Percentiles rank a stretch among this genome's conserved stretches.
Evolutionary conservation across 352 stramenopile genomes (phyloP).

Genomic region (Sclerospora graminicola): DNA sequence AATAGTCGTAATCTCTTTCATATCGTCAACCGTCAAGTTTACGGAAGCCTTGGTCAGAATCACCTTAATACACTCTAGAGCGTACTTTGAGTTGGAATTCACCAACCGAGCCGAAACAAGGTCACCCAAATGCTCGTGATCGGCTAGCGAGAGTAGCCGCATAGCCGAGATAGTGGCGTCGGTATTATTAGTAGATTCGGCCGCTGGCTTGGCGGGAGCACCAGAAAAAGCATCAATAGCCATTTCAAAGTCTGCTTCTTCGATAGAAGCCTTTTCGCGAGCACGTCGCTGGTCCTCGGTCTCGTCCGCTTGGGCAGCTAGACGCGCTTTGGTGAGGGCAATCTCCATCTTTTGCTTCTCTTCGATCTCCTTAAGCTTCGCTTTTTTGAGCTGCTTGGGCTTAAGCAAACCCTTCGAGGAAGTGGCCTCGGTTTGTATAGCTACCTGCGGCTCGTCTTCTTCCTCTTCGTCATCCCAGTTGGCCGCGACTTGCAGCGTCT

Average conservation of each 20-base stretch:
- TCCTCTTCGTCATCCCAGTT: constrained; percentile 79
- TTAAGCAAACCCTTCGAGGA: constrained; percentile 51
- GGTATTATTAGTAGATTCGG: constrained; percentile 18
- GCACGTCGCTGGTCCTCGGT: constrained; percentile 49
- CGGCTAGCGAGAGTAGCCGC: constrained; percentile 57
- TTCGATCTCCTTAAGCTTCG: constrained; percentile 80
- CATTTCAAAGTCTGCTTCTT: constrained; percentile 68
- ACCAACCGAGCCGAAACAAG: constrained; percentile 43
- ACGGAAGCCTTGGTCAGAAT: constrained; percentile 67
- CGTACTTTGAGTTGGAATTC: constrained; percentile 64
- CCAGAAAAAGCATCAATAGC: constrained; percentile 66
- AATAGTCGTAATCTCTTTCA: constrained; percentile 82
- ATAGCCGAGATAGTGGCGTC: constrained; percentile 43
- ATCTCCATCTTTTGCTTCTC: constrained; percentile 75
- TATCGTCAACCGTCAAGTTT: constrained; percentile 73
- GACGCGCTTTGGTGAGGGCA: constrained; percentile 58
- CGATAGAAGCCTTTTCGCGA: constrained; percentile 46
- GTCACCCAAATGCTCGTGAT: constrained; percentile 66
- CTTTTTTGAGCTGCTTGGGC: constrained; percentile 82
- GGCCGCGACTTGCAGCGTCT: constrained; percentile 26
- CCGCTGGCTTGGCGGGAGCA: constrained; percentile 20
- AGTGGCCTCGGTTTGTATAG: constrained; percentile 14
- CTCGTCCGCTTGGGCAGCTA: constrained; percentile 59
- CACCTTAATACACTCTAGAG: constrained; percentile 72
- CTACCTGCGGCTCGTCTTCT: constrained; percentile 34